These are phyloP conservation scores for Porogramme epimiltina DNA, from an alignment of 1,284 basidiomycete genomes.

Conservation along the genomic window DNA sequence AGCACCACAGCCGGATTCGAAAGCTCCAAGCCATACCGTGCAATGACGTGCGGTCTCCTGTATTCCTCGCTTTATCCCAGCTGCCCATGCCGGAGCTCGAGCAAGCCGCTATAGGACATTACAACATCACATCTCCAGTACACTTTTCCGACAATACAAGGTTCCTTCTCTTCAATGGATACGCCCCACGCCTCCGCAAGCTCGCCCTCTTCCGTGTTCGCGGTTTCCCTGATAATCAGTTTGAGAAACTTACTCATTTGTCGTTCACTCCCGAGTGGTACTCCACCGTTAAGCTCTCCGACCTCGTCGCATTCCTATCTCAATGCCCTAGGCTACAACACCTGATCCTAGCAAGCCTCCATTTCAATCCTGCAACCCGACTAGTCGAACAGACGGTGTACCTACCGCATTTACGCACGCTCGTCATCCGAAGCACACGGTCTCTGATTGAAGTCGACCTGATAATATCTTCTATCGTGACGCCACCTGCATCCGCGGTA, in stretches of 20 bases:
- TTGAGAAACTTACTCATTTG: neutral
- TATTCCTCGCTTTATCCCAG: neutral
- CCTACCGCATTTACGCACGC: neutral
- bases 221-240: neutral
- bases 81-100: neutral
- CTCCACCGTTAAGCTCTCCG: neutral
- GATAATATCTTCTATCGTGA: neutral
- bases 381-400: neutral
- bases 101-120: neutral
- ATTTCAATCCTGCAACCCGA: neutral
- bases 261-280: neutral
- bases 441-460: neutral
- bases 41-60: neutral
- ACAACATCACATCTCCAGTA: neutral
- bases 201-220: neutral
- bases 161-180: neutral
- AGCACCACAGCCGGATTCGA: neutral
- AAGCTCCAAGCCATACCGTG: neutral
- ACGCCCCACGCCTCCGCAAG: neutral
- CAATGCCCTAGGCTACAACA: neutral
- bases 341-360: neutral
- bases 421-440: neutral
- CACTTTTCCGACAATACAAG: neutral
- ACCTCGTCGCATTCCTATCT: neutral
- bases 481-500: neutral